Evolutionary conservation across 495 filamentous ascomycete genomes (phyloP).

Genomic region (Lindgomyces ingoldianus): DNA sequence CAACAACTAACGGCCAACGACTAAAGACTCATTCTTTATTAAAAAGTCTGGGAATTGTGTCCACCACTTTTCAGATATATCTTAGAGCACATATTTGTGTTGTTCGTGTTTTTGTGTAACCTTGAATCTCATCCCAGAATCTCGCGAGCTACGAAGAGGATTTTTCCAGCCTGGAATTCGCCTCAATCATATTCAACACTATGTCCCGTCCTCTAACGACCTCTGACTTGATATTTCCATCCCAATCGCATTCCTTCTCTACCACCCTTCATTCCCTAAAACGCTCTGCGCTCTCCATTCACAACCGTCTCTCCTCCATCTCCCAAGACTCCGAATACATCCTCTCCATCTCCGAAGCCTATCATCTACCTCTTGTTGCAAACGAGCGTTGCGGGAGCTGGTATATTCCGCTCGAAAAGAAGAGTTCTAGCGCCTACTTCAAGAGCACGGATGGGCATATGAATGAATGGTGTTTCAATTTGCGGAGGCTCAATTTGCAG

Average conservation of each 20-base stretch:
- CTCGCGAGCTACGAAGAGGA: too few species aligned
- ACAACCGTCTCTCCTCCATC: constrained; percentile 70
- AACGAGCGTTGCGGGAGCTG: constrained; percentile 95
- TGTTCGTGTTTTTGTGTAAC: too few species aligned
- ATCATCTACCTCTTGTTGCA: constrained; percentile 75
- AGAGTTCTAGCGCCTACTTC: constrained; percentile 80
- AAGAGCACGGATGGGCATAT: constrained; percentile 97
- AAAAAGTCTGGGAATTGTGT: too few species aligned
- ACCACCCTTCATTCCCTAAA: constrained; percentile 60
- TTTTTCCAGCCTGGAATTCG: background rate
- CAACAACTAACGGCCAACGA: too few species aligned
- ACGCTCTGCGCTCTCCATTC: constrained; percentile 71
- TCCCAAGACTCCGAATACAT: constrained; percentile 42
- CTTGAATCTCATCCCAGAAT: too few species aligned
- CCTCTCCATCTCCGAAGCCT: constrained; percentile 39
- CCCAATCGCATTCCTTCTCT: constrained; percentile 25
- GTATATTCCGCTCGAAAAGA: constrained; percentile 74
- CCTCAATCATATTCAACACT: background rate
- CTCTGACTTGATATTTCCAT: constrained; percentile 43
- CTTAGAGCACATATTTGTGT: too few species aligned
- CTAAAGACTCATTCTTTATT: too few species aligned
- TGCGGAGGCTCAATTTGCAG: constrained; percentile 79
- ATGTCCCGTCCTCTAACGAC: constrained; percentile 25
- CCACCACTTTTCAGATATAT: too few species aligned
- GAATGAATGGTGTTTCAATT: constrained; percentile 85